A percentile compares a stretch with the other conserved stretches of the same genome.
phyloP scores from a whole-genome alignment of 768 basidiomycete genomes.

The Suillus subaureus region DNA sequence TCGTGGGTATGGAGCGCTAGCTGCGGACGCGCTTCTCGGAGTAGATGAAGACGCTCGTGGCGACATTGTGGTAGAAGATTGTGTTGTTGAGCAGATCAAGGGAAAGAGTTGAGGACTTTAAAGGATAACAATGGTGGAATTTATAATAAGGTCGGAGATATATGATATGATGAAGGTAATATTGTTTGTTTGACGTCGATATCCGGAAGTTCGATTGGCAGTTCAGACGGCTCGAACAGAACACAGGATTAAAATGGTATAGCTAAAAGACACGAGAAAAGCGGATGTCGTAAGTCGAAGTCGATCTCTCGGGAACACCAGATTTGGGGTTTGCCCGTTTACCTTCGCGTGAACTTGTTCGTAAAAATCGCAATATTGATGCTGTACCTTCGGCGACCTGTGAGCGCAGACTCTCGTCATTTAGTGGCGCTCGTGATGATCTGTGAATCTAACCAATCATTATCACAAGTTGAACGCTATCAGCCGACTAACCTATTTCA shows the following conservation, averaged over 20 bases:
- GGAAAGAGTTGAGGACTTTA: constrained; percentile 29
- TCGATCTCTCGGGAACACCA: constrained; percentile 19
- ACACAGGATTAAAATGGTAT: constrained; percentile 17
- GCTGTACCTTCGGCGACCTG: neutral
- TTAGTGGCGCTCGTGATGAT: neutral
- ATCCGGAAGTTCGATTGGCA: constrained; percentile 28
- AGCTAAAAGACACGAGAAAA: constrained; percentile 37
- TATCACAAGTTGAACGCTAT: neutral
- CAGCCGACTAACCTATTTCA: neutral
- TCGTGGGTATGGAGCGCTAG: constrained; percentile 42
- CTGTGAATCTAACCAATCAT: neutral
- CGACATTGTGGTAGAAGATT: constrained; percentile 48
- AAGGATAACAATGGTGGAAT: constrained; percentile 8
- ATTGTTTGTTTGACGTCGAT: constrained; percentile 25
- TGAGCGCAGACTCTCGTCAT: neutral
- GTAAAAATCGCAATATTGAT: neutral
- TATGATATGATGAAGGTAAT: constrained; percentile 15
- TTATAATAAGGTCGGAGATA: constrained; percentile 25
- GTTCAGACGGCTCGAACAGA: constrained; percentile 1
- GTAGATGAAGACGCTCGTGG: constrained; percentile 49
- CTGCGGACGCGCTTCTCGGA: constrained; percentile 27
- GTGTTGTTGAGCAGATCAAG: constrained; percentile 5
- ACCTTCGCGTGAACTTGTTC: neutral
- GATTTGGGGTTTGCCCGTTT: constrained; percentile 20
- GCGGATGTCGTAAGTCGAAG: constrained; percentile 41